Conservation (phyloP, 176 grass and related monocot genomes). For the Saccharum officinarum region DNA sequence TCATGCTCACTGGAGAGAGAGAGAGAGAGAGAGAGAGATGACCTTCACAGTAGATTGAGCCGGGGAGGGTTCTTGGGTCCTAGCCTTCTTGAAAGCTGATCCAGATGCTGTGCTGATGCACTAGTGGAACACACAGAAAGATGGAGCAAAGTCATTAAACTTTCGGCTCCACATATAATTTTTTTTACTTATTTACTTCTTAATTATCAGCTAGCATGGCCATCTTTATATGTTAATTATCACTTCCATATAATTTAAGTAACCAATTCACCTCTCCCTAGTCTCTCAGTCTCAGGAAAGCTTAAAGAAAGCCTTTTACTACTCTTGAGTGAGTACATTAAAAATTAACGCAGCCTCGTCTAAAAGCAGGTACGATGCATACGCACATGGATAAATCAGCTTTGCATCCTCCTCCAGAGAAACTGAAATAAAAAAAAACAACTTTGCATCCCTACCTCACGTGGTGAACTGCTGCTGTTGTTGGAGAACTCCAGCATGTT, state of each 20-base stretch:
- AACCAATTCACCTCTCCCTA: not conserved
- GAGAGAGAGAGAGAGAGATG: slow-evolving; percentile 19
- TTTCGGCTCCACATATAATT: slow-evolving; percentile 5
- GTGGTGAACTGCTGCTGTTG: slow-evolving; percentile 44
- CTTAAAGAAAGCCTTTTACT: not conserved
- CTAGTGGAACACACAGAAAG: slow-evolving; percentile 42
- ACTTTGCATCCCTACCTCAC: slow-evolving; percentile 44
- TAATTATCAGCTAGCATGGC: not conserved
- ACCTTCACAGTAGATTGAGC: slow-evolving; percentile 87
- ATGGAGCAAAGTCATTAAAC: slow-evolving; percentile 35
- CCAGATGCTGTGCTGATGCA: slow-evolving; percentile 71
- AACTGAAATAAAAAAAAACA: not conserved
- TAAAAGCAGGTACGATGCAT: slow-evolving; percentile 52
- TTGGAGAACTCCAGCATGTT: slow-evolving; percentile 83
- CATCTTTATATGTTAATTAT: not conserved
- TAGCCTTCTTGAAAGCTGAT: slow-evolving; percentile 94
- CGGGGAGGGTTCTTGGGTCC: slow-evolving; percentile 68
- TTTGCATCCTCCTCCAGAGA: not conserved
- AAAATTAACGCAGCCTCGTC: not conserved
- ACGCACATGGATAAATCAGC: slow-evolving; percentile 30
- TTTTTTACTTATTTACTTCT: not conserved
- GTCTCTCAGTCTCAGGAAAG: not conserved
- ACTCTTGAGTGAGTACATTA: not conserved
- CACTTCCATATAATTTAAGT: not conserved
- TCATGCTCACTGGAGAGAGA: not conserved